Conservation (phyloP, 441 rosid genomes). For the Pelargonium myrrhifolium region DNA sequence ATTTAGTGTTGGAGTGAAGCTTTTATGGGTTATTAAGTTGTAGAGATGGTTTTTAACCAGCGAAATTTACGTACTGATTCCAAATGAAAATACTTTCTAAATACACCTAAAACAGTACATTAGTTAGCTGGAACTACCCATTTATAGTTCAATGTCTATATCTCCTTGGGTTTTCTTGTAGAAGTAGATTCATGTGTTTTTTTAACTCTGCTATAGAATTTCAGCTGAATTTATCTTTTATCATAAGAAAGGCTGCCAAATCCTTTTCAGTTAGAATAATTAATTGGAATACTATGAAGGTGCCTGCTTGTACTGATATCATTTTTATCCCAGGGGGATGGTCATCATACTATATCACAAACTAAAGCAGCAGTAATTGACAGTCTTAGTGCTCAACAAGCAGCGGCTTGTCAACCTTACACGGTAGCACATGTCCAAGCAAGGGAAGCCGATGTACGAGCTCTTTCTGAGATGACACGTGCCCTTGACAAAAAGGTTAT, state of each 20-base stretch:
- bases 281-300: background rate
- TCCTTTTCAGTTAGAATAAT: background rate
- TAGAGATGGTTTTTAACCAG: background rate
- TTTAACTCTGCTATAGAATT: no score
- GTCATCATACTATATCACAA: conserved; percentile 26
- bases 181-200: no score
- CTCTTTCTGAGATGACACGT: conserved; percentile 40
- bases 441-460: conserved; percentile 56
- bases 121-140: background rate
- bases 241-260: background rate
- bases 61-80: background rate
- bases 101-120: background rate
- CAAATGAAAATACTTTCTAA: background rate
- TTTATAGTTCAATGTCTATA: background rate
- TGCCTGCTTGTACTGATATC: background rate
- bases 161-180: background rate
- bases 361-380: conserved; percentile 33
- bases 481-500: conserved; percentile 59
- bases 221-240: no score
- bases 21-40: background rate
- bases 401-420: conserved; percentile 35
- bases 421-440: conserved; percentile 33
- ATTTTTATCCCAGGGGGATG: conserved; percentile 39
- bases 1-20: background rate
- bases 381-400: conserved; percentile 35